Percentiles rank a stretch among this genome's conserved stretches.
Evolutionary conservation across 2,329 filamentous ascomycete genomes (phyloP).

Genomic region (Botrytis medusae): DNA sequence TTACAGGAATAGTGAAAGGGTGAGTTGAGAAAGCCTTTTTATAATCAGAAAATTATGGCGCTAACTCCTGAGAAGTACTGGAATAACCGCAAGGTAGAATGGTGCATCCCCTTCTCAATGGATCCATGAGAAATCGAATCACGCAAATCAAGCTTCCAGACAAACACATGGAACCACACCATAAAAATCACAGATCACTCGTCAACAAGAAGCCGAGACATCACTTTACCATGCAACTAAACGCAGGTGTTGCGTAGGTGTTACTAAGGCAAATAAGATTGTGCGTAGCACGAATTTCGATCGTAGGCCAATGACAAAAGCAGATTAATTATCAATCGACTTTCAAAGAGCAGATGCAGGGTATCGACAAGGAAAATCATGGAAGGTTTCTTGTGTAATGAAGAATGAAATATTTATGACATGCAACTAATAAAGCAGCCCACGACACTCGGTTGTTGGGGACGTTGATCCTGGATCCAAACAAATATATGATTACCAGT

Average conservation of each 20-base stretch:
- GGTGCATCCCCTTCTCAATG: background rate
- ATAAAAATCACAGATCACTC: background rate
- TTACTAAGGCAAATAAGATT: background rate
- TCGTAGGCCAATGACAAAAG: background rate
- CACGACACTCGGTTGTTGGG: background rate
- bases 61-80: background rate
- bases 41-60: background rate
- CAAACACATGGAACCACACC: background rate
- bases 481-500: background rate
- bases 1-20: background rate
- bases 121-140: background rate
- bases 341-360: background rate
- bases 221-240: background rate
- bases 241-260: background rate
- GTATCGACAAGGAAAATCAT: background rate
- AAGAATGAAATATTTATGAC: background rate
- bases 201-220: background rate
- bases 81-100: background rate
- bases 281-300: background rate
- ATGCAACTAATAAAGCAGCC: background rate
- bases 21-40: background rate
- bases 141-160: background rate
- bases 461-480: background rate
- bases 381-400: background rate
- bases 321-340: background rate